phyloP scores from a whole-genome alignment of 306 rosid genomes.

The Lotus japonicus region DNA sequence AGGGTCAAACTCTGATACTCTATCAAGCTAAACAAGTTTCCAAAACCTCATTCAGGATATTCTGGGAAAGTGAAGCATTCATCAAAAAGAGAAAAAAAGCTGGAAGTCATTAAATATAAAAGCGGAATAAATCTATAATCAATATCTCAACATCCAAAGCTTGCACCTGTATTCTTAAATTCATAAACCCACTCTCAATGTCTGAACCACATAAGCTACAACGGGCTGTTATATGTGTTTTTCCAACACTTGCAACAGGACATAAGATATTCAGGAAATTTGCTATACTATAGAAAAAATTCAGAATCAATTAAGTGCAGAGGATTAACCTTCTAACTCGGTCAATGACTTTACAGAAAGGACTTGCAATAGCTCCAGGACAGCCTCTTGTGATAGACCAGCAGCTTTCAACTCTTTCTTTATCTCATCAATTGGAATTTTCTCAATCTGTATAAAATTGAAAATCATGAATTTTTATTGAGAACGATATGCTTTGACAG shows the following conservation, averaged over 20 bases:
- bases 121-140: background rate
- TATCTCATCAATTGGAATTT: slow-evolving; percentile 75
- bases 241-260: slow-evolving; percentile 4
- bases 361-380: slow-evolving; percentile 71
- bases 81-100: background rate
- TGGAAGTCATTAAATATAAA: background rate
- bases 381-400: slow-evolving; percentile 73
- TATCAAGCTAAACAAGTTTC: background rate
- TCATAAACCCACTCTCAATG: slow-evolving; percentile 7
- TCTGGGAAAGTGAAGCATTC: slow-evolving; percentile 3
- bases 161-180: slow-evolving; percentile 12
- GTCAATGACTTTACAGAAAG: slow-evolving; percentile 87
- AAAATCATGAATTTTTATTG: background rate
- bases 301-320: background rate
- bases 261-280: slow-evolving; percentile 10
- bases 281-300: background rate
- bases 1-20: background rate
- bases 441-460: slow-evolving; percentile 57
- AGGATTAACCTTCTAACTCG: slow-evolving; percentile 72
- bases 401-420: slow-evolving; percentile 58
- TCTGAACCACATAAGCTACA: background rate
- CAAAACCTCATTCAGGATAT: background rate
- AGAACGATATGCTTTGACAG: slow-evolving; percentile 9
- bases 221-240: background rate
- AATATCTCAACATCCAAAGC: slow-evolving; percentile 11